Evolutionary conservation across 2,329 filamentous ascomycete genomes (phyloP).

Genomic region (Xylariomycetidae sp.): DNA sequence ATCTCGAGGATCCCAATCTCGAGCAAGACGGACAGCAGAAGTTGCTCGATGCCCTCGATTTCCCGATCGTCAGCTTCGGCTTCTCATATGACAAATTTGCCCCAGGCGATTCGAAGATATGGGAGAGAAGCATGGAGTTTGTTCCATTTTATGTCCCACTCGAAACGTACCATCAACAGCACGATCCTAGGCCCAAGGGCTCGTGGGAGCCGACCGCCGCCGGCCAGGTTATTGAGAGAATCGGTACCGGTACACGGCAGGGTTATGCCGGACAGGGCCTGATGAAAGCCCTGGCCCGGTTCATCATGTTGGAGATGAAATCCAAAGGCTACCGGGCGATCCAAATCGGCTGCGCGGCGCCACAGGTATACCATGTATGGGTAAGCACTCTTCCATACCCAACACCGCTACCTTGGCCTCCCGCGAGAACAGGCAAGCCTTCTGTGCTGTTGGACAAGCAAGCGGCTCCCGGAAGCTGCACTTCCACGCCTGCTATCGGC

Average conservation of each 20-base stretch:
- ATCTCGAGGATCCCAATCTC: conserved; percentile 15
- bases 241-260: conserved; percentile 13
- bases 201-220: conserved; percentile 12
- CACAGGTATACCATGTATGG: no score
- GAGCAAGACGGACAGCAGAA: conserved; percentile 9
- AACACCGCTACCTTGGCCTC: no score
- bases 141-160: conserved; percentile 10
- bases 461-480: no score
- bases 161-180: conserved; percentile 7
- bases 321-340: conserved; percentile 16
- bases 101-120: conserved; percentile 9
- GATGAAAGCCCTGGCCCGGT: conserved; percentile 16
- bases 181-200: conserved; percentile 10
- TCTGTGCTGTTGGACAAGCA: no score
- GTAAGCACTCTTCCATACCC: no score
- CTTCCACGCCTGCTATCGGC: no score
- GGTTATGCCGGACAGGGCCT: conserved; percentile 15
- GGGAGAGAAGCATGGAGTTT: conserved; percentile 5
- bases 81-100: conserved; percentile 15
- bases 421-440: no score
- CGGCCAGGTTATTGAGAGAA: conserved; percentile 15
- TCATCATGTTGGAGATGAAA: conserved; percentile 19
- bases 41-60: conserved; percentile 17
- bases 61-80: conserved; percentile 16
- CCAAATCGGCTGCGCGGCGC: no score